Evolutionary conservation across 768 basidiomycete species (phyloP), one percentile per base, ranked within the genome.

Genomic region (Suillus fuscotomentosus): DNA sequence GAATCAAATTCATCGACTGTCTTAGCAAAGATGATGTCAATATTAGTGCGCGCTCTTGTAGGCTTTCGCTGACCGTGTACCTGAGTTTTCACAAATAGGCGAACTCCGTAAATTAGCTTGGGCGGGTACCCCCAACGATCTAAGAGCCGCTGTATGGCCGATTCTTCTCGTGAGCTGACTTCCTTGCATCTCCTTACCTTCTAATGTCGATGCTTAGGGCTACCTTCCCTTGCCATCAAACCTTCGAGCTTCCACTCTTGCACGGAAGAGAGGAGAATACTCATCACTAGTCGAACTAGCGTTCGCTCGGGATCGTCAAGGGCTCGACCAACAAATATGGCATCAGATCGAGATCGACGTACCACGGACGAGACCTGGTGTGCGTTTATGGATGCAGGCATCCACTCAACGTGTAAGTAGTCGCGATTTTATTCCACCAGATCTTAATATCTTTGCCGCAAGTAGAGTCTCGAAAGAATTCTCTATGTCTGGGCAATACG

Each of bases 311-410:
- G 94, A 94, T 64, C 85, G 87, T 38, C 89, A 91, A 63, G 89
- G 91, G 0, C 83, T 97, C 38, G 97, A 99, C 76, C 94, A 95
- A 70, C 92, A 94, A 76, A 97, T 99, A 73, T 99, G 97, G 97
- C 97, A 99, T 78, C 97, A 99, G 77, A 99, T 99, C 70, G 94
- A 95, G 72, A 99, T 98, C 65, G 97, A 99, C 71, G 97, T 98
- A 7, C 97, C 97, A 13, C 83, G 97, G 61, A 99, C 97, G 45
- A 80, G 96, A 59, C 96, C 97, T 20, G 95, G 96, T 24, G 88
- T 97, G 13, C 84, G 81, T 42, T 77, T 99, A 24, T 99, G 97
- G 97, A 91, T 93, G 87, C 88, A 93, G 70, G 87, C 82, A 34
- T 85, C 87, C 22, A 96, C 97, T 4, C 97, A 99, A 74, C 82